Percentiles rank a stretch among this genome's conserved stretches.
These are phyloP conservation scores for Picochlorum sp. DNA, from an alignment of 139 green algal species.

Conservation along the genomic window DNA sequence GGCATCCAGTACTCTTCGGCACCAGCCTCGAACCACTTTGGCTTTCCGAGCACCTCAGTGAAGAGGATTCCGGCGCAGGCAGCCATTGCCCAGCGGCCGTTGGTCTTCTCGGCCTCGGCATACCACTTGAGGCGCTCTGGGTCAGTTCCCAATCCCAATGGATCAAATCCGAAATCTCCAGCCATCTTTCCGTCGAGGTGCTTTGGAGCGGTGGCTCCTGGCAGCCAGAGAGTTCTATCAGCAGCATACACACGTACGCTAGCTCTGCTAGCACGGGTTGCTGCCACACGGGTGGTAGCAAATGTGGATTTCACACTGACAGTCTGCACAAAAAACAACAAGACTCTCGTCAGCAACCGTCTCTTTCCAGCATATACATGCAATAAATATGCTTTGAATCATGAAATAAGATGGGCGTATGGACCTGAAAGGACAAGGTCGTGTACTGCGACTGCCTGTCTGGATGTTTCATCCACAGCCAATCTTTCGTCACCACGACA, in stretches of 20 bases:
- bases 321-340: no score
- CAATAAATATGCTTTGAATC: no score
- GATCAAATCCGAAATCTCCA: slow-evolving; percentile 59
- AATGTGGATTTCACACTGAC: background rate
- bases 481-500: no score
- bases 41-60: slow-evolving; percentile 39
- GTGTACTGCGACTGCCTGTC: no score
- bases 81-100: slow-evolving; percentile 83
- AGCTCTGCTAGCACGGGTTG: background rate
- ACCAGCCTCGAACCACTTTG: slow-evolving; percentile 31
- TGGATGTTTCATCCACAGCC: no score
- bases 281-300: background rate
- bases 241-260: slow-evolving; percentile 3
- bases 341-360: no score
- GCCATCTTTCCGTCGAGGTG: slow-evolving; percentile 8
- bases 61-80: slow-evolving; percentile 67
- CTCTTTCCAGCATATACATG: no score
- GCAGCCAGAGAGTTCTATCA: slow-evolving; percentile 13
- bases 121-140: slow-evolving; percentile 51
- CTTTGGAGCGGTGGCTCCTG: slow-evolving; percentile 8
- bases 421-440: no score
- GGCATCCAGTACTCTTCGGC: slow-evolving; percentile 31
- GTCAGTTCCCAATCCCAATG: slow-evolving; percentile 60
- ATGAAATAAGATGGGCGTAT: no score
- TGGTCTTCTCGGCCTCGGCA: slow-evolving; percentile 79